Base-by-base conservation (phyloP, 2,329 filamentous ascomycete species). In the Penicillium sp. region DNA sequence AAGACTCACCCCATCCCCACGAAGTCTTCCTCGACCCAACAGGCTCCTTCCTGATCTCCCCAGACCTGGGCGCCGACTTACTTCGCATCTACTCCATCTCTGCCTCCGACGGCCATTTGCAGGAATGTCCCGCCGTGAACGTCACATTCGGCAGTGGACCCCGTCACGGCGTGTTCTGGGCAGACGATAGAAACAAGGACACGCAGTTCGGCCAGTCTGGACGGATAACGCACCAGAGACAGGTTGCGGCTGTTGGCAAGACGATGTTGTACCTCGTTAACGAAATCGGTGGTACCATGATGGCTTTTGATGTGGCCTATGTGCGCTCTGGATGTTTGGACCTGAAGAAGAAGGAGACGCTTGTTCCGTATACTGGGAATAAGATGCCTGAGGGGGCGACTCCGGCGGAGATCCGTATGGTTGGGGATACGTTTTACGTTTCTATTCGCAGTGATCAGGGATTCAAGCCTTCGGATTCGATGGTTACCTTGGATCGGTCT, bases 21-120 rank as follows among this genome's bases (percentile, higher is more conserved):
- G 71, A 85, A 62, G 77, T 80, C n/a, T 65, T 86, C 44, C 63
- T 84, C 29, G 85, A 88, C 63, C 85, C 84, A 6, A 84, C 81
- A 2, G 79, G 78, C 5, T 61, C 73, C n/a, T 88, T 79, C 65
- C 59, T 87, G 25, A 61, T 87, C 7, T 77, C 82, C 7, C 83
- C 84, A 1, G 86, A 88, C 58, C 75, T 90, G 4, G 82, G 85
- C 35, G 75, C 79, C 0, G 86, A 88, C 58, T 60, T 81, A 6
- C 66, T 88, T 42, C 81, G 80, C 54, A 68, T 81, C 72, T 88
- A 80, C 64, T 62, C 70, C 47, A 74, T 85, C 59, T 68, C 81
- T 55, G 58, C 60, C 1, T 54, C 61, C 1, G 71, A 64, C 2
- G 74, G 75, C 6, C 73, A 76, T 28, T 69, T 80, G 6, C 61